These are phyloP conservation scores for Acanthamoeba healyi DNA, from an alignment of 208 protist genomes.

Conservation along the genomic window DNA sequence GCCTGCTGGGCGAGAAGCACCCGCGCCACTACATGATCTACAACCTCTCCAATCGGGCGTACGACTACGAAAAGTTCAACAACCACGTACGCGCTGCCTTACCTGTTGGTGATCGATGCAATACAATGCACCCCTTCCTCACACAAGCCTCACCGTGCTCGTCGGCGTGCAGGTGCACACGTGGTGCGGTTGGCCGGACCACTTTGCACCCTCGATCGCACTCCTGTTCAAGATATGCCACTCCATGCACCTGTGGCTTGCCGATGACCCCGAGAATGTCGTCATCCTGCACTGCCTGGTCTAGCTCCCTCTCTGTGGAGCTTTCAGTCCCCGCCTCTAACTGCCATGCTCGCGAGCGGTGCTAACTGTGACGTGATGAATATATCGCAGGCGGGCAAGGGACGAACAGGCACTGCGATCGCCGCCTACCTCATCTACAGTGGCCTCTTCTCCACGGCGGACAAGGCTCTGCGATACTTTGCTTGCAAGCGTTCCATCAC, in stretches of 20 bases:
- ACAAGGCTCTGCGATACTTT: constrained; percentile 76
- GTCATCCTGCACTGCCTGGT: constrained; percentile 81
- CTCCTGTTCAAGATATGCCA: constrained; percentile 78
- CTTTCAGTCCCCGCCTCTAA: background rate
- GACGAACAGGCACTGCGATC: constrained; percentile 83
- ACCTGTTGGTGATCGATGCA: background rate
- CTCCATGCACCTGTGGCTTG: constrained; percentile 74
- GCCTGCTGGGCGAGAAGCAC: constrained; percentile 75
- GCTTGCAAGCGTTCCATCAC: constrained; percentile 62
- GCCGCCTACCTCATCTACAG: constrained; percentile 79
- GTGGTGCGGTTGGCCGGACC: constrained; percentile 78
- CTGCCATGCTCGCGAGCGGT: too few relatives aligned
- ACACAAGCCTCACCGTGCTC: background rate
- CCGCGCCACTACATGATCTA: constrained; percentile 74
- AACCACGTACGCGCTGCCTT: constrained; percentile 51
- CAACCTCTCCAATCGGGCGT: constrained; percentile 78
- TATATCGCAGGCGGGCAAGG: constrained; percentile 81
- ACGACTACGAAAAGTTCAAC: constrained; percentile 80
- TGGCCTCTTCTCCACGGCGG: constrained; percentile 66
- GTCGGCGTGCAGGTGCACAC: constrained; percentile 54
- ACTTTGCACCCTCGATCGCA: constrained; percentile 77
- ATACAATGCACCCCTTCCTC: too few relatives aligned
- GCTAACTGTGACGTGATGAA: too few relatives aligned
- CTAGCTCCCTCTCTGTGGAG: background rate
- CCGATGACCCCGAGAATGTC: constrained; percentile 78